These are phyloP conservation scores for Podospora pseudopauciseta DNA, from an alignment of 495 filamentous ascomycete species.

Conservation along the genomic window DNA sequence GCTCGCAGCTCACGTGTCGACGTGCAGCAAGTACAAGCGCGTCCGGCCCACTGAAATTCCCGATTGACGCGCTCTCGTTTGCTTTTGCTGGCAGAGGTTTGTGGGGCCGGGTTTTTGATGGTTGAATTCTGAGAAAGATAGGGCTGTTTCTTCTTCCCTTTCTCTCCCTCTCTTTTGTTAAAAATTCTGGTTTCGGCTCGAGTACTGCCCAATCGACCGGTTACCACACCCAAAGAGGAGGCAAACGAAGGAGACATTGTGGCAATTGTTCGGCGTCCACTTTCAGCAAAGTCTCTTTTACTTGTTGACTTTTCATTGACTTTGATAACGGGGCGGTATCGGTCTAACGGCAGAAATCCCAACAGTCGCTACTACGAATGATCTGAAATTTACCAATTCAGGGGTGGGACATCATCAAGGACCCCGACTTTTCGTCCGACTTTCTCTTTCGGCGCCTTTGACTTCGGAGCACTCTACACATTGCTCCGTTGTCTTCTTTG, in stretches of 20 bases:
- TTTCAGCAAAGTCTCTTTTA: background rate
- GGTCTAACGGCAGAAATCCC: background rate
- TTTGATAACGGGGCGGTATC: background rate
- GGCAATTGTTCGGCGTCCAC: background rate
- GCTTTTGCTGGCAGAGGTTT: slow-evolving; percentile 1
- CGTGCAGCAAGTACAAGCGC: slow-evolving; percentile 19
- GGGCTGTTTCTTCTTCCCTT: background rate
- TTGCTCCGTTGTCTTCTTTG: background rate
- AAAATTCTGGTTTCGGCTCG: background rate
- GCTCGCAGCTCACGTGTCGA: slow-evolving; percentile 21
- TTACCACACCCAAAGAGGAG: background rate
- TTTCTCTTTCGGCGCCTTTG: background rate
- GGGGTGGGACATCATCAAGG: background rate
- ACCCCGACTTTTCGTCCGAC: background rate
- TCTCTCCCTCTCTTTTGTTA: background rate
- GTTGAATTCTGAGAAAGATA: background rate
- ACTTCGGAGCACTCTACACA: background rate
- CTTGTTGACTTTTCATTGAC: background rate
- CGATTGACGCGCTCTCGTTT: slow-evolving; percentile 19
- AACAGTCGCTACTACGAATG: background rate
- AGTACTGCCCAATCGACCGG: background rate
- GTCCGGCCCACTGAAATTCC: slow-evolving; percentile 20
- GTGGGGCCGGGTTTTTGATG: background rate
- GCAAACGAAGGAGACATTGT: background rate
- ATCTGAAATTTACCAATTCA: background rate